Conservation (phyloP, 2,329 filamentous ascomycete genomes). For the Pseudogymnoascus sp. region DNA sequence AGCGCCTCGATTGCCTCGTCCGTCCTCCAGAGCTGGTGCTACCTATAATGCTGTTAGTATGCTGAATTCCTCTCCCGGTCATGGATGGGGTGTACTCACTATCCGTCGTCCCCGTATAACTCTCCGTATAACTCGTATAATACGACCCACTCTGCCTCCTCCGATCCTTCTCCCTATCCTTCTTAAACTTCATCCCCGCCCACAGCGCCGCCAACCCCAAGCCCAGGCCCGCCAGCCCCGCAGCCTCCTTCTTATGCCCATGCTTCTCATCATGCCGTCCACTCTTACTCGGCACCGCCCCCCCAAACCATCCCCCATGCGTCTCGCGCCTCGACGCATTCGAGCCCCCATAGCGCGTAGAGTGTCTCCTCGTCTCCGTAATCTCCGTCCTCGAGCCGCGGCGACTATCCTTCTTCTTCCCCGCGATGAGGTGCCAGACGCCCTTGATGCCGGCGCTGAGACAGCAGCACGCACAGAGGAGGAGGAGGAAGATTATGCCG, state of each 20-base stretch:
- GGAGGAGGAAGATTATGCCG: slow-evolving; percentile 57
- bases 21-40: background rate
- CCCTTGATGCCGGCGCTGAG: slow-evolving; percentile 53
- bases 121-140: background rate
- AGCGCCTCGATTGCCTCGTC: background rate
- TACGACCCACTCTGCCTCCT: background rate
- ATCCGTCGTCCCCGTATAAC: background rate
- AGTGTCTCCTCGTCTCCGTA: slow-evolving; percentile 54
- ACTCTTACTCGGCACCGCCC: slow-evolving; percentile 17
- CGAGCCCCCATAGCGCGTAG: slow-evolving; percentile 24
- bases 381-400: slow-evolving; percentile 37
- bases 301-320: slow-evolving; percentile 48
- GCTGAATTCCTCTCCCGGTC: too few relatives aligned
- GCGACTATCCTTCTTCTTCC: slow-evolving; percentile 40
- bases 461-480: slow-evolving; percentile 70
- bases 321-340: slow-evolving; percentile 27
- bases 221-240: background rate
- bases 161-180: background rate
- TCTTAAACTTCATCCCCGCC: background rate
- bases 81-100: background rate
- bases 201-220: background rate
- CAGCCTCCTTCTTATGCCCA: background rate
- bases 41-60: background rate
- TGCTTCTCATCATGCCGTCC: background rate
- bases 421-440: slow-evolving; percentile 52